Evolutionary conservation across 208 protist species (phyloP).

Genomic region (Crithidia bombi): DNA sequence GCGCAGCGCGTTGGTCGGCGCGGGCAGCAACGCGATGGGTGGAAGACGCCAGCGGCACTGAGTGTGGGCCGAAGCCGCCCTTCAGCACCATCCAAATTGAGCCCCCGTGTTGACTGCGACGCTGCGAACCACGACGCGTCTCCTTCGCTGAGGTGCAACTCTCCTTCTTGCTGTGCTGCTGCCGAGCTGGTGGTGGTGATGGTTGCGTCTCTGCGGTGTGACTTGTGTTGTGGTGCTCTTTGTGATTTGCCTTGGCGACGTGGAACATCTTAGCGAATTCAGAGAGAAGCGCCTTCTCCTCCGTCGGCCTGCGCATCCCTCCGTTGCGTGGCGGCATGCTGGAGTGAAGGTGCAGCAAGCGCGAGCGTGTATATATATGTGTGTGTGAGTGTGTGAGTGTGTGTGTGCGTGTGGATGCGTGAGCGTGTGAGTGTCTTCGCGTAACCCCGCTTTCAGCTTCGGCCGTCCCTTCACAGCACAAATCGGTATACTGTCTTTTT

Average conservation of each 20-base stretch:
- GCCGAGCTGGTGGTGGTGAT: no score
- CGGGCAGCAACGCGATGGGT: neutral
- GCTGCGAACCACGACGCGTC: slow-evolving; percentile 28
- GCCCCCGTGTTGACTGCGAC: slow-evolving; percentile 45
- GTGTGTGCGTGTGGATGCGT: no score
- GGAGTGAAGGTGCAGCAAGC: neutral
- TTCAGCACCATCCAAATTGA: slow-evolving; percentile 86
- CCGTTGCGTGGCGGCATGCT: slow-evolving; percentile 18
- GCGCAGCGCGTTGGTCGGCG: slow-evolving; percentile 31
- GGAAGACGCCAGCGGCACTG: slow-evolving; percentile 37
- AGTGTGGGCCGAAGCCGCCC: slow-evolving; percentile 53
- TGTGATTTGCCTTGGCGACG: slow-evolving; percentile 57
- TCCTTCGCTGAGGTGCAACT: slow-evolving; percentile 3
- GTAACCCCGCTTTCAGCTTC: no score
- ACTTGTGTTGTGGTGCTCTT: slow-evolving; percentile 41
- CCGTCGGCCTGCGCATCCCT: slow-evolving; percentile 21
- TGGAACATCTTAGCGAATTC: slow-evolving; percentile 76
- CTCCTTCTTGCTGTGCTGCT: slow-evolving; percentile 20
- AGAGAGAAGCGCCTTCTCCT: slow-evolving; percentile 65
- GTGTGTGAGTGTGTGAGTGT: no score
- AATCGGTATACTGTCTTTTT: no score
- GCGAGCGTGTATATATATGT: no score
- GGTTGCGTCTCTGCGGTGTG: no score
- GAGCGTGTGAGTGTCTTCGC: no score
- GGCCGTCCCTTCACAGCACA: no score